A percentile compares a stretch with the other conserved stretches of the same genome.
phyloP scores from a whole-genome alignment of 2,329 filamentous ascomycete genomes.

The Botrytis cinerea region DNA sequence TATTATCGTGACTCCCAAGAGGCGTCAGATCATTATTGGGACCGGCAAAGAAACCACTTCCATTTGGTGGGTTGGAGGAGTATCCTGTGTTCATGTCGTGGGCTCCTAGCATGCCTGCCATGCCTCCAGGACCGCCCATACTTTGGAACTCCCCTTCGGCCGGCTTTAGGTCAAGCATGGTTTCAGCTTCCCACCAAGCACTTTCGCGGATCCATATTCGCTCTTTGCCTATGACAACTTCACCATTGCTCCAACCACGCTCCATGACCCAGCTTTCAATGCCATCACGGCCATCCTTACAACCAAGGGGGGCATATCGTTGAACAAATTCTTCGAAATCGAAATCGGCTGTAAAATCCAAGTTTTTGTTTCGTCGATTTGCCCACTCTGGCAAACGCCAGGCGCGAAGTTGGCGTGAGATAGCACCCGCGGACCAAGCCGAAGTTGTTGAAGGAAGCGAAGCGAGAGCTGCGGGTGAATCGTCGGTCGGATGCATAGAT shows the following conservation, averaged over 20 bases:
- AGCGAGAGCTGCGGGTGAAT: slow-evolving; percentile 74
- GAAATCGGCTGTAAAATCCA: slow-evolving; percentile 97
- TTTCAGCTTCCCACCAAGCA: slow-evolving; percentile 98
- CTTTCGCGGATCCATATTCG: slow-evolving; percentile 93
- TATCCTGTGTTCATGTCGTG: slow-evolving; percentile 72
- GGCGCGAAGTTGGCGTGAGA: slow-evolving; percentile 87
- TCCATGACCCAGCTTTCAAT: slow-evolving; percentile 94
- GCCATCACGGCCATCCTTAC: slow-evolving; percentile 85
- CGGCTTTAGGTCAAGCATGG: slow-evolving; percentile 84
- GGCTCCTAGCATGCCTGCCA: slow-evolving; percentile 54
- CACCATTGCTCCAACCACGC: slow-evolving; percentile 96
- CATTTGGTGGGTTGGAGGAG: slow-evolving; percentile 52
- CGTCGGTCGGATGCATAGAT: slow-evolving; percentile 87
- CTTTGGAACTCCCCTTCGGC: slow-evolving; percentile 34
- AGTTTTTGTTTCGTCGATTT: slow-evolving; percentile 83
- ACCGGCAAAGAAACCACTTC: slow-evolving; percentile 69
- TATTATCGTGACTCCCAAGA: slow-evolving; percentile 71
- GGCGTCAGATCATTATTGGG: slow-evolving; percentile 61
- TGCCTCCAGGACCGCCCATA: slow-evolving; percentile 9
- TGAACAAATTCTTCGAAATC: slow-evolving; percentile 89
- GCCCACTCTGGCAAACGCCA: slow-evolving; percentile 97
- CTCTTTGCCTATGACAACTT: slow-evolving; percentile 87
- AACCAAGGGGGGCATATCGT: slow-evolving; percentile 81
- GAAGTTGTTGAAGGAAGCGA: slow-evolving; percentile 71
- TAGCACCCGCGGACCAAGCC: slow-evolving; percentile 87